Evolutionary conservation across 2,329 filamentous ascomycete species (phyloP), one percentile per base, ranked within the genome.

Genomic region (Epichloe uncinata): DNA sequence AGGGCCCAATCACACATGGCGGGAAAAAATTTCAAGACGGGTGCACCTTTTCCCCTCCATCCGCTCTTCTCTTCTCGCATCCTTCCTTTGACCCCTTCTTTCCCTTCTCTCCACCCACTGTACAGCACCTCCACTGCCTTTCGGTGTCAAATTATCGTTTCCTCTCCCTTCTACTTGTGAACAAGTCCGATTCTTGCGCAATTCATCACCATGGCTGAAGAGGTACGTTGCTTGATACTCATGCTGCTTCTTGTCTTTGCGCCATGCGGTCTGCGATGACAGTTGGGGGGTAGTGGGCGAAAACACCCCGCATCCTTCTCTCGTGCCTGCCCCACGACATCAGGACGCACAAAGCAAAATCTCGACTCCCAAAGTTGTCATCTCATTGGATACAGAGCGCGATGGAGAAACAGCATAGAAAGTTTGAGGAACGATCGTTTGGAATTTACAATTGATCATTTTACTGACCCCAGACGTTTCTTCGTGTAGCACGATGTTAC

Each of bases 401-500:
- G 20, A 22, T 44, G 20, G 34, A n/a, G 1, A 18, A 16, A 2
- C 15, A 20, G 18, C 16, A 13, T n/a, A 13, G 41, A 18, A 30
- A 30, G 5, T 18, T 33, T 41, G 45, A 20, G 9, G 15, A 37
- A 8, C 4, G 13, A 9, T 26, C 4, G 11, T 16, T 36, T 22
- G 13, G 15, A 20, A 48, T 44, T 47, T 13, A 13, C 42, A 16
- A 33, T 18, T 34, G 16, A 36, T 35, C 16, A 46, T 36, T 50
- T 34, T 20, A 50, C 58, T 58, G 53, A 58, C 47, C 7, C n/a
- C 15, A n/a, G 26, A 51, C 30, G 26, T 36, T 46, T 20, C 30
- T 30, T 48, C 37, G 35, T 44, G 16, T 61, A 86, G 78, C 81
- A 85, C 71, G 78, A 85, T 66, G 72, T 74, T 61, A 73, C 72